phyloP scores from a whole-genome alignment of 2,329 filamentous ascomycete species.

The Cladosporium sp. region DNA sequence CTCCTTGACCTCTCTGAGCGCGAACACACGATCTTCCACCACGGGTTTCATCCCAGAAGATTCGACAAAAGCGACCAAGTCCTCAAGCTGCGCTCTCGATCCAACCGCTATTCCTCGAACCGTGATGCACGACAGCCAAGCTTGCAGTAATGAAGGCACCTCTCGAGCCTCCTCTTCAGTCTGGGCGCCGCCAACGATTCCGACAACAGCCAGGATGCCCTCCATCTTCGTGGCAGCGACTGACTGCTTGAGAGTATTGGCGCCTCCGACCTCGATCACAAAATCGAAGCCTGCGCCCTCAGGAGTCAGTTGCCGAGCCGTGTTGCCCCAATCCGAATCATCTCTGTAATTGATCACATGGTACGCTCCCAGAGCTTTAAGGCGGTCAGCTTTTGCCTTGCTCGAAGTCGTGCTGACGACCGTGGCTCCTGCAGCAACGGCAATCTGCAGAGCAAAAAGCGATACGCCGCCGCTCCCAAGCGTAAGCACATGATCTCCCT shows the following conservation, averaged over 20 bases:
- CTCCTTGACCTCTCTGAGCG: neutral
- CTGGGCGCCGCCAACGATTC: neutral
- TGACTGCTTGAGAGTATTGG: neutral
- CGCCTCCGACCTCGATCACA: neutral
- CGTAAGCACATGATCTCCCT: neutral
- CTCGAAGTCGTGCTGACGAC: neutral
- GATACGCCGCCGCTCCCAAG: neutral
- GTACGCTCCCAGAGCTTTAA: neutral
- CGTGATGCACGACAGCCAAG: neutral
- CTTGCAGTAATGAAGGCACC: neutral
- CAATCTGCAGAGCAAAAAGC: neutral
- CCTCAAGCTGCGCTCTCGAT: neutral
- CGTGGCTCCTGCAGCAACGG: neutral
- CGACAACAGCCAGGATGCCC: neutral
- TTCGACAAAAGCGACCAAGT: neutral
- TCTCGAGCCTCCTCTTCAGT: neutral
- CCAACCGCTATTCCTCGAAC: neutral
- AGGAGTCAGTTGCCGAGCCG: neutral
- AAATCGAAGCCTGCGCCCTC: neutral
- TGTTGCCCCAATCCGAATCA: neutral
- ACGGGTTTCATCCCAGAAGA: neutral
- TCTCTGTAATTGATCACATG: neutral
- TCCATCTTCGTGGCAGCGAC: neutral
- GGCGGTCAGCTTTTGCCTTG: neutral
- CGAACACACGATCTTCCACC: neutral